These are phyloP conservation scores for Copromyces sp. DNA, from an alignment of 495 filamentous ascomycete species.

Conservation along the genomic window DNA sequence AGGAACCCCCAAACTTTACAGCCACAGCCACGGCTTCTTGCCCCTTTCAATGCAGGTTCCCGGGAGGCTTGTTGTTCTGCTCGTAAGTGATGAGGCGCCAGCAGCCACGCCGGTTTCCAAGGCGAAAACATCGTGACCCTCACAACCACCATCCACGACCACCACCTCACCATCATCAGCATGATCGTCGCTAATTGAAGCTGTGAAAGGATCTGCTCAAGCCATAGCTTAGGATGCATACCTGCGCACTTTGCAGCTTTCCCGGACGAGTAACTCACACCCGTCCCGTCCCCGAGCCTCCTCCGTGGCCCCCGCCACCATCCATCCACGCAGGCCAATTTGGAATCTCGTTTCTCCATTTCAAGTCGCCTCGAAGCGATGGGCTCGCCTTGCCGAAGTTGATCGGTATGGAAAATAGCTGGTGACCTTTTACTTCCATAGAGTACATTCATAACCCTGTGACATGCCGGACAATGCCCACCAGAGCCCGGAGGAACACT, in stretches of 20 bases:
- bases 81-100: neutral
- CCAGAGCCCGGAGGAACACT: neutral
- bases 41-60: neutral
- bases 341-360: neutral
- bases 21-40: neutral
- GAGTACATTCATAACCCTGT: neutral
- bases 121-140: neutral
- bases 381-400: neutral
- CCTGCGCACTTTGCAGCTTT: neutral
- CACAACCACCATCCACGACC: neutral
- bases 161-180: neutral
- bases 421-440: neutral
- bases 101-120: neutral
- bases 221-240: neutral
- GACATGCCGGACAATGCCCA: neutral
- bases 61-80: neutral
- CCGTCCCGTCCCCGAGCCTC: neutral
- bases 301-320: neutral
- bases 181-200: neutral
- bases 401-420: neutral
- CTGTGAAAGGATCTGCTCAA: neutral
- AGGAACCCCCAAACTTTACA: neutral
- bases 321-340: neutral
- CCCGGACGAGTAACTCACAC: neutral
- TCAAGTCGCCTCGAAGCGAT: neutral